Base-by-base conservation (phyloP, 371 early-diverging fungal genomes). In the Chytridium lagenaria region DNA sequence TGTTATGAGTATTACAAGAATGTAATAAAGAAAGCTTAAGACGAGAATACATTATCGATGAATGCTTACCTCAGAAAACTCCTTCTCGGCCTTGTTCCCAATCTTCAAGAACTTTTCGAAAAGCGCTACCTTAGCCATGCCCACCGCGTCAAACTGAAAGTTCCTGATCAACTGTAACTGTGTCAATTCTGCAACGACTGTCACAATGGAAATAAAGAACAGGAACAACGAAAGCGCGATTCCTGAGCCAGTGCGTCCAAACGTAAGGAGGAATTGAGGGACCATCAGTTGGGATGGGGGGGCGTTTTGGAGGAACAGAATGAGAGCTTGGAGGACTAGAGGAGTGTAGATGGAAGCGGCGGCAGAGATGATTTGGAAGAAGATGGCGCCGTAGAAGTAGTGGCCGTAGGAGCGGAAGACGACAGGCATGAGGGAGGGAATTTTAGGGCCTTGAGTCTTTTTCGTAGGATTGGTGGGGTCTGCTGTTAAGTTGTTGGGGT, bases 281-380 rank as follows among this genome's bases (percentile, higher is more conserved):
- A 36, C 59, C 55, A 16, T 23, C 23, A 28, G 7, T 26, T 26
- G 10, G 10, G n/a, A n/a, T n/a, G n/a, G n/a, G n/a, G n/a, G n/a
- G n/a, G n/a, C n/a, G 26, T 26, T 26, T 55, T 55, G 55, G 12
- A 63, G 63, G 16, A 5, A 36, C 12, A 3, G 34, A 37, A 78
- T 44, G 23, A 75, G 22, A 40, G 71, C 76, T 44, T 78, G 69
- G n/a, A 78, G 49, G 63, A 78, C 71, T 1, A 67, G 50, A 12
- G 78, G 78, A 28, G 68, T 50, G 34, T 33, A 44, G 28, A 78
- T 68, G 23, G 30, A 10, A 31, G 67, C 59, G 31, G 34, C 68
- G 36, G 72, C 70, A 34, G 64, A 51, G 67, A 78, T 22, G 30
- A 51, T 1, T 36, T 68, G 26, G 16, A 33, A 34, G 31, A 70